These are phyloP conservation scores for Xylaria sp. DNA, from an alignment of 2,329 filamentous ascomycete species.

Conservation along the genomic window DNA sequence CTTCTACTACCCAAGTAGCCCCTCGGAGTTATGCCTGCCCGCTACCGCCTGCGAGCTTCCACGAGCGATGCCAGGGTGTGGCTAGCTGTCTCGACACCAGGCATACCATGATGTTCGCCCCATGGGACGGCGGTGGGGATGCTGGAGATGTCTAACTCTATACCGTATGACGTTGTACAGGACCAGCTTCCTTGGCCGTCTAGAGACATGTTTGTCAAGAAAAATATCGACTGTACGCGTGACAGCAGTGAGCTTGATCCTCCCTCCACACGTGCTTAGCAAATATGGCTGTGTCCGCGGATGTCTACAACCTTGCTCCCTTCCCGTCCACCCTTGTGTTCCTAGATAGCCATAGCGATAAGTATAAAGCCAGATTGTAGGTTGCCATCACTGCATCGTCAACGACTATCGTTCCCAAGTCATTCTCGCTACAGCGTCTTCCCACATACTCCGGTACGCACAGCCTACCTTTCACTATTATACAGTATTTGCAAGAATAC, in stretches of 20 bases:
- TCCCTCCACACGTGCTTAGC: constrained; percentile 18
- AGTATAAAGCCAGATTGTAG: constrained; percentile 27
- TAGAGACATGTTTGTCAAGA: constrained; percentile 12
- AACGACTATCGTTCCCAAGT: not conserved
- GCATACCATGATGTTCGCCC: constrained; percentile 9
- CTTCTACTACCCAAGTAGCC: not conserved
- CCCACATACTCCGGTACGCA: not conserved
- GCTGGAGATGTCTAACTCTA: constrained; percentile 24
- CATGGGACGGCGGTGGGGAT: constrained; percentile 25
- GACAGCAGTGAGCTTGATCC: constrained; percentile 24
- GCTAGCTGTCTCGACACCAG: constrained; percentile 7
- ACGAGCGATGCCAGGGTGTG: not conserved
- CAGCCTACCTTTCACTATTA: not conserved
- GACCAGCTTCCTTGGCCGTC: constrained; percentile 2
- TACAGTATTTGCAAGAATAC: constrained; percentile 4
- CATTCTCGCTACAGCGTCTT: constrained; percentile 1
- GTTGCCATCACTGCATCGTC: constrained; percentile 9
- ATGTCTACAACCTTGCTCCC: constrained; percentile 12
- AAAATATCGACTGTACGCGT: constrained; percentile 24
- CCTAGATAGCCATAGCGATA: constrained; percentile 9
- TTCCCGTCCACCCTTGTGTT: constrained; percentile 9
- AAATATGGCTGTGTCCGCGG: constrained; percentile 8
- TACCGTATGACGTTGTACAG: constrained; percentile 27
- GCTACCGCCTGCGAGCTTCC: constrained; percentile 7
- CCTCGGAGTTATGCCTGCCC: constrained; percentile 3